Evolutionary conservation across 139 green algal genomes (phyloP).

Genomic region (Asterochloris sp.): DNA sequence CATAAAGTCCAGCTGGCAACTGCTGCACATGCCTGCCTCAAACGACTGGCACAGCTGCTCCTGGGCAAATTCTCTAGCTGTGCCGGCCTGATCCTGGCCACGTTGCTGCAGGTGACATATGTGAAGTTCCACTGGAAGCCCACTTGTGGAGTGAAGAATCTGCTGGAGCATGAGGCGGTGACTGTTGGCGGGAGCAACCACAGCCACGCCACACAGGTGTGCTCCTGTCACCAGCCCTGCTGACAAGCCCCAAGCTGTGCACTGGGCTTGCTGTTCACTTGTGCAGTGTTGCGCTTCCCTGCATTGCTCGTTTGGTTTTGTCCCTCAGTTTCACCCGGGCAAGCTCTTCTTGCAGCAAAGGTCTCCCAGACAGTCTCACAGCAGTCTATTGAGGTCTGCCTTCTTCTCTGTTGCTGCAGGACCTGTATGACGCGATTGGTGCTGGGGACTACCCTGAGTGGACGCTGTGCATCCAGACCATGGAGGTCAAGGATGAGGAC

Average conservation of each 20-base stretch:
- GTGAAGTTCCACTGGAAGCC: constrained; percentile 99
- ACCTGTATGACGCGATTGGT: constrained; percentile 91
- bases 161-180: constrained; percentile 90
- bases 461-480: constrained; percentile 89
- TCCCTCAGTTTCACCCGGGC: background rate
- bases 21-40: too few species aligned
- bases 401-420: constrained; percentile 35
- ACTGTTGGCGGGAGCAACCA: constrained; percentile 90
- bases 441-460: constrained; percentile 93
- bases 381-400: background rate
- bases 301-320: background rate
- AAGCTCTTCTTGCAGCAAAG: background rate
- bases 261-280: background rate
- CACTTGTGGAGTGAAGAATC: constrained; percentile 73
- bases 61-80: too few species aligned
- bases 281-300: background rate
- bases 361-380: background rate
- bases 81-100: too few species aligned
- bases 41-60: too few species aligned
- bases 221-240: background rate
- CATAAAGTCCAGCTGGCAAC: constrained; percentile 16
- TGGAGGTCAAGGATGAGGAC: constrained; percentile 75
- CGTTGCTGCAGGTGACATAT: constrained; percentile 38
- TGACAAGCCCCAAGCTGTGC: background rate
- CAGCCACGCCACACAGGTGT: constrained; percentile 83